A percentile compares a stretch with the other conserved stretches of the same genome.
These are phyloP conservation scores for Parastagonospora avenae DNA, from an alignment of 2,329 filamentous ascomycete species.

Conservation along the genomic window DNA sequence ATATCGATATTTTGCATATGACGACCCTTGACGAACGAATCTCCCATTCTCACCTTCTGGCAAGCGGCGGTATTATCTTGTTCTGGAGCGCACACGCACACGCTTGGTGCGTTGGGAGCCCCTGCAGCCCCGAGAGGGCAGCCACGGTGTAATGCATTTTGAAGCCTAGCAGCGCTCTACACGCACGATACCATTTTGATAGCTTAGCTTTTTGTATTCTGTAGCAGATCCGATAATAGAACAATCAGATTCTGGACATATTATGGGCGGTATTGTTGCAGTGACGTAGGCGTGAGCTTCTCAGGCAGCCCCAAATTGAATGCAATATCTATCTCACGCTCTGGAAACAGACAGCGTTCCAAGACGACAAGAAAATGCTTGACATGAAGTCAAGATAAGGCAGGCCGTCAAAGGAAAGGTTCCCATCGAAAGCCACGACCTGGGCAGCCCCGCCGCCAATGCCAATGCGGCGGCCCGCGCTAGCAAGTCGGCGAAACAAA, in stretches of 20 bases:
- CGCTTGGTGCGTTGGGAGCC: constrained; percentile 1
- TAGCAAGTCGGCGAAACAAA: constrained; percentile 13
- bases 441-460: too few relatives aligned
- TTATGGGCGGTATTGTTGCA: too few relatives aligned
- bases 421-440: too few relatives aligned
- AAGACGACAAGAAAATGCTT: too few relatives aligned
- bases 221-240: constrained; percentile 17
- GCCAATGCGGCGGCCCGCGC: too few relatives aligned
- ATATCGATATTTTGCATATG: constrained; percentile 39
- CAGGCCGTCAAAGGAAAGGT: too few relatives aligned
- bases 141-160: constrained; percentile 38
- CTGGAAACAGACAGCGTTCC: too few relatives aligned
- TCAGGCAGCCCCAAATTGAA: too few relatives aligned
- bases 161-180: constrained; percentile 28
- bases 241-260: not conserved
- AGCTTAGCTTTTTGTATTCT: constrained; percentile 25
- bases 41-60: constrained; percentile 17
- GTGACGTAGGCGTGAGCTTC: too few relatives aligned
- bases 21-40: constrained; percentile 36
- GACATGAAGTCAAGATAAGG: too few relatives aligned
- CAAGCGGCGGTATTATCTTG: constrained; percentile 10
- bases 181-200: constrained; percentile 46
- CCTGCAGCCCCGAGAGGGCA: constrained; percentile 6
- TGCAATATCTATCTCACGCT: too few relatives aligned
- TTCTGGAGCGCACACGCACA: constrained; percentile 8